These are phyloP conservation scores for Chytriomyces sp. DNA, from an alignment of 192 early-diverging fungal genomes.

Conservation along the genomic window DNA sequence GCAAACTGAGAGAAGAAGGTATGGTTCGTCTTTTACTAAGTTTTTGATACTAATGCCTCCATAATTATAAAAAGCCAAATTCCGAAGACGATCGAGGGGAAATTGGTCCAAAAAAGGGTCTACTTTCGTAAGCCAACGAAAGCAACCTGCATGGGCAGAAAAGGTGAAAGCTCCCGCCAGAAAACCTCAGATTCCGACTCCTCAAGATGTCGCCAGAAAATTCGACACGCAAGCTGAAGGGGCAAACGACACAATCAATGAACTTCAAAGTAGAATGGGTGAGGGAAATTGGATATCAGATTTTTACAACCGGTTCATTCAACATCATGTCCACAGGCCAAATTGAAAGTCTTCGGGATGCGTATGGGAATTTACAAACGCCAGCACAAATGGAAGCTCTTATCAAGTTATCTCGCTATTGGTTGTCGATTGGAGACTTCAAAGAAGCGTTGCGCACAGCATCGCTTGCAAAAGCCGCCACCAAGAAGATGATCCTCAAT, in stretches of 20 bases:
- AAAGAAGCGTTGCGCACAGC: slow-evolving; percentile 32
- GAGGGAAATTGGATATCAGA: not conserved
- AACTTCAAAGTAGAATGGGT: slow-evolving; percentile 22
- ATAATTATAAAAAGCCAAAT: slow-evolving; percentile 8
- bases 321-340: not conserved
- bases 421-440: slow-evolving; percentile 21
- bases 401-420: slow-evolving; percentile 29
- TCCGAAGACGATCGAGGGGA: slow-evolving; percentile 16
- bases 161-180: slow-evolving; percentile 2
- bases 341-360: slow-evolving; percentile 23
- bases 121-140: slow-evolving; percentile 25
- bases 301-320: too few species aligned
- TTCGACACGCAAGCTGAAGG: slow-evolving; percentile 6
- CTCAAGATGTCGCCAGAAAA: not conserved
- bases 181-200: slow-evolving; percentile 3
- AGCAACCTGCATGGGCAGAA: slow-evolving; percentile 32
- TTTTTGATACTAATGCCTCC: not conserved
- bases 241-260: not conserved
- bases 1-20: slow-evolving; percentile 24
- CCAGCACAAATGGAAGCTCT: slow-evolving; percentile 23
- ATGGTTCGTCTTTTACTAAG: not conserved
- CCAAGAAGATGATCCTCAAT: slow-evolving; percentile 32
- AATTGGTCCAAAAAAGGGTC: slow-evolving; percentile 18
- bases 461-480: slow-evolving; percentile 20
- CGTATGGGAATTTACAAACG: not conserved